phyloP scores from a whole-genome alignment of 1,284 basidiomycete species.

The Apiotrichum gracile region DNA sequence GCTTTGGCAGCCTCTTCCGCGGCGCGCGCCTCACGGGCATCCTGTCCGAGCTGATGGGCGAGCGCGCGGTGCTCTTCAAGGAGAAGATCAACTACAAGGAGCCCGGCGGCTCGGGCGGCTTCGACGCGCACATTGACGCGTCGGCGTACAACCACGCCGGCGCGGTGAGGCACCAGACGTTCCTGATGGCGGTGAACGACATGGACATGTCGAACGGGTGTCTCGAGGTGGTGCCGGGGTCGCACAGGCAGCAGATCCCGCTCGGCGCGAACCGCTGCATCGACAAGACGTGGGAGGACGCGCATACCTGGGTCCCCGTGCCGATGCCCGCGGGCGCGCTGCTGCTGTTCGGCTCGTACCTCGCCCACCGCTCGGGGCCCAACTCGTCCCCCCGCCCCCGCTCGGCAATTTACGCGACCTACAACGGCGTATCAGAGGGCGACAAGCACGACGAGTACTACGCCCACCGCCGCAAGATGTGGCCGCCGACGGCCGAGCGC shows the following conservation, averaged over 20 bases:
- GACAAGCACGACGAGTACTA: constrained; percentile 39
- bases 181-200: constrained; percentile 37
- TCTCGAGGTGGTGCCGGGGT: constrained; percentile 36
- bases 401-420: constrained; percentile 40
- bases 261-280: constrained; percentile 33
- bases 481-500: constrained; percentile 36
- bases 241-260: constrained; percentile 25
- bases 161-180: constrained; percentile 25
- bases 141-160: constrained; percentile 27
- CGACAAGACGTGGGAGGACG: constrained; percentile 26
- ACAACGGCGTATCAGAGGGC: constrained; percentile 32
- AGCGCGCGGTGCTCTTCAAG: constrained; percentile 34
- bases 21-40: constrained; percentile 23
- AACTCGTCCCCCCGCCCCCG: constrained; percentile 30
- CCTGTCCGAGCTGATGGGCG: constrained; percentile 25
- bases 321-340: constrained; percentile 33
- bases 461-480: constrained; percentile 29
- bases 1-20: constrained; percentile 28
- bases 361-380: constrained; percentile 37
- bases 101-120: constrained; percentile 30
- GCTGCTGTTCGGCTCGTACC: constrained; percentile 37
- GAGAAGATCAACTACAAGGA: constrained; percentile 45
- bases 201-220: constrained; percentile 36
- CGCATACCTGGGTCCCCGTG: constrained; percentile 32
- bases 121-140: constrained; percentile 39